Conservation (phyloP, 73 alveolate genomes). For the Symbiodinium pilosum region DNA sequence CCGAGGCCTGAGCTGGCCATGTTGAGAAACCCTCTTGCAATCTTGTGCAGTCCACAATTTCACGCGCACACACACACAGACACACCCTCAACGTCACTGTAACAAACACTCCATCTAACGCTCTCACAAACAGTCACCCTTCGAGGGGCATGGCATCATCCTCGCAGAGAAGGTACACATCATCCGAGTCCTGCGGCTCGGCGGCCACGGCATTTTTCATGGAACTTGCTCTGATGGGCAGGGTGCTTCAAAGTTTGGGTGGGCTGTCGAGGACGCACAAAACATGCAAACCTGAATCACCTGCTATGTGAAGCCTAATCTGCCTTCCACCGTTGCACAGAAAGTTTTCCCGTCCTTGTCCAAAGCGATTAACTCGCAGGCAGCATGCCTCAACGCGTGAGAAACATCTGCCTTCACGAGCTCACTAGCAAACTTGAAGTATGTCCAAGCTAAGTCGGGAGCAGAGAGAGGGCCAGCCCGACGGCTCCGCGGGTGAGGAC, state of each 20-base stretch:
- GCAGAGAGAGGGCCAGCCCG: not conserved
- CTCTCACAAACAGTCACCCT: not conserved
- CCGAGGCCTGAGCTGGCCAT: too few relatives aligned
- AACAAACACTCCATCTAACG: not conserved
- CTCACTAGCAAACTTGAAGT: too few relatives aligned
- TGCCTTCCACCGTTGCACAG: too few relatives aligned
- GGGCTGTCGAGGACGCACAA: too few relatives aligned
- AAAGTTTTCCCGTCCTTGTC: not conserved
- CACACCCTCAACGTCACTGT: too few relatives aligned
- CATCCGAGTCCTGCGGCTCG: not conserved
- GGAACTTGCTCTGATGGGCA: not conserved
- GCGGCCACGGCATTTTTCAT: not conserved
- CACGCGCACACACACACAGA: too few relatives aligned
- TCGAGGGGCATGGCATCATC: not conserved
- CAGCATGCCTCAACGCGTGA: not conserved
- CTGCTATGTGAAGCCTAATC: too few relatives aligned
- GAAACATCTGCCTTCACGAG: too few relatives aligned
- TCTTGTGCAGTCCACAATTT: too few relatives aligned
- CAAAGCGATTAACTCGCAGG: not conserved
- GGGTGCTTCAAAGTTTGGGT: too few relatives aligned
- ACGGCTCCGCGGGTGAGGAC: not conserved
- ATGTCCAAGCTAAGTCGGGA: not conserved
- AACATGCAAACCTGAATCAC: too few relatives aligned
- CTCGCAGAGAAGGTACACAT: conserved; percentile 19
- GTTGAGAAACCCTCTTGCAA: too few relatives aligned